Evolutionary conservation across 2,329 filamentous ascomycete species (phyloP).

Genomic region (Apiospora saccharicola): DNA sequence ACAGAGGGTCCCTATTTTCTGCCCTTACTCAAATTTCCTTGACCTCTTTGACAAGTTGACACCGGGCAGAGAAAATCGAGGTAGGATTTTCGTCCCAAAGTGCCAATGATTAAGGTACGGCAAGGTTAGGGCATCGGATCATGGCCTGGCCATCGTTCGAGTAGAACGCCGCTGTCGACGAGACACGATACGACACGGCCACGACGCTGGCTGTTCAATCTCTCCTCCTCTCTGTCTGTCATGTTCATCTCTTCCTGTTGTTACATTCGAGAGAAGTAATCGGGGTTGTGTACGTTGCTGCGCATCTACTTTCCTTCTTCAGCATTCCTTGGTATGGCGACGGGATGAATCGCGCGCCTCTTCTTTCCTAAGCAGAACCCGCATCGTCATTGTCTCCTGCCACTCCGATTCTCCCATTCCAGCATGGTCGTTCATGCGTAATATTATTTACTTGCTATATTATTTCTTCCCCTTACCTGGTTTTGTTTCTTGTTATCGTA

Average conservation of each 20-base stretch:
- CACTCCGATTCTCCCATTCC: slow-evolving; percentile 1
- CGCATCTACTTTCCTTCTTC: slow-evolving; percentile 14
- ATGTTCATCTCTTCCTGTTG: neutral
- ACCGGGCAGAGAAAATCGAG: neutral
- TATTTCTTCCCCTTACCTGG: neutral
- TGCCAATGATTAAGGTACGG: neutral
- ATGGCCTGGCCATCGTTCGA: slow-evolving; percentile 20
- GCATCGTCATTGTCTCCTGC: neutral
- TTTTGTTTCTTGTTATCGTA: neutral
- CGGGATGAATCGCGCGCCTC: neutral
- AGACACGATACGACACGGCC: neutral
- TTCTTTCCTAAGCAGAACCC: neutral
- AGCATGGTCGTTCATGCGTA: slow-evolving; percentile 7
- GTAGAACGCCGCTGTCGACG: neutral
- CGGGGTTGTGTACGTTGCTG: slow-evolving; percentile 7
- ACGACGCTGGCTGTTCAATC: neutral
- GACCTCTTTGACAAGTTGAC: neutral
- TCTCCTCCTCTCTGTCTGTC: neutral
- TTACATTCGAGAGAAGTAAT: neutral
- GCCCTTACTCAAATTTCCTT: neutral
- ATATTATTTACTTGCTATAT: slow-evolving; percentile 4
- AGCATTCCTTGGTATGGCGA: neutral
- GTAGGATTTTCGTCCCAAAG: slow-evolving; percentile 19
- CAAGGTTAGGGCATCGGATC: neutral
- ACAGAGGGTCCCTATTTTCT: neutral